Conservation (phyloP, 805 yeast species). For the Candida ipomoeae region DNA sequence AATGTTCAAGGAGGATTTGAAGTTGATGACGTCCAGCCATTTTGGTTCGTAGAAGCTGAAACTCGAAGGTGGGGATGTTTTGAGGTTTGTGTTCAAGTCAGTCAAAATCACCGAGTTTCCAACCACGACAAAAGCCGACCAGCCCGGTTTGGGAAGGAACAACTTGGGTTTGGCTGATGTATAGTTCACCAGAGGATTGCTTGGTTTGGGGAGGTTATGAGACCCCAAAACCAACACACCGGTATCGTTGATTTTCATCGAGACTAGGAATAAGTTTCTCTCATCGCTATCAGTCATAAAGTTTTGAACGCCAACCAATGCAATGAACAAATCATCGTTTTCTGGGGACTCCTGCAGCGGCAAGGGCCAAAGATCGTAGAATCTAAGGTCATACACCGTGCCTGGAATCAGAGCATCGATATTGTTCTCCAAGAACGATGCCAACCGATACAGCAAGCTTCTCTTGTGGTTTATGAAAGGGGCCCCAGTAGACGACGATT, state of each 20-base stretch:
- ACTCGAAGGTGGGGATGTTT: slow-evolving; percentile 17
- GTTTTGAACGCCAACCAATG: slow-evolving; percentile 12
- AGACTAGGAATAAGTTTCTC: slow-evolving; percentile 44
- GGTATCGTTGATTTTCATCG: slow-evolving; percentile 47
- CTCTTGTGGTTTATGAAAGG: slow-evolving; percentile 25
- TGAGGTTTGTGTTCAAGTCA: slow-evolving; percentile 46
- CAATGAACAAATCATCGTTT: slow-evolving; percentile 10
- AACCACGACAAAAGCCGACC: slow-evolving; percentile 58
- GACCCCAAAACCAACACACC: slow-evolving; percentile 59
- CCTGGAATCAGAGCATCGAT: slow-evolving; percentile 48
- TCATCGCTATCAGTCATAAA: slow-evolving; percentile 12
- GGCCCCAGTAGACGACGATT: slow-evolving; percentile 25
- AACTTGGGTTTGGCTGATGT: slow-evolving; percentile 40
- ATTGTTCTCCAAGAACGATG: slow-evolving; percentile 25
- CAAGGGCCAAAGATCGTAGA: slow-evolving; percentile 61
- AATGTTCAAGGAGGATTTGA: slow-evolving; percentile 50
- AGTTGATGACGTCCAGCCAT: slow-evolving; percentile 78
- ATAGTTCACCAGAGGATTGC: slow-evolving; percentile 7
- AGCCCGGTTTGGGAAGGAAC: slow-evolving; percentile 53
- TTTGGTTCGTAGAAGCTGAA: slow-evolving; percentile 39
- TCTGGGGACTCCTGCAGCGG: slow-evolving; percentile 18
- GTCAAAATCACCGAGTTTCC: slow-evolving; percentile 61
- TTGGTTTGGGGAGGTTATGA: slow-evolving; percentile 53
- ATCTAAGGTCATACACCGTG: slow-evolving; percentile 45
- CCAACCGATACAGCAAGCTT: slow-evolving; percentile 31